phyloP scores from a whole-genome alignment of 345 rosid genomes.

The Boechera stricta region DNA sequence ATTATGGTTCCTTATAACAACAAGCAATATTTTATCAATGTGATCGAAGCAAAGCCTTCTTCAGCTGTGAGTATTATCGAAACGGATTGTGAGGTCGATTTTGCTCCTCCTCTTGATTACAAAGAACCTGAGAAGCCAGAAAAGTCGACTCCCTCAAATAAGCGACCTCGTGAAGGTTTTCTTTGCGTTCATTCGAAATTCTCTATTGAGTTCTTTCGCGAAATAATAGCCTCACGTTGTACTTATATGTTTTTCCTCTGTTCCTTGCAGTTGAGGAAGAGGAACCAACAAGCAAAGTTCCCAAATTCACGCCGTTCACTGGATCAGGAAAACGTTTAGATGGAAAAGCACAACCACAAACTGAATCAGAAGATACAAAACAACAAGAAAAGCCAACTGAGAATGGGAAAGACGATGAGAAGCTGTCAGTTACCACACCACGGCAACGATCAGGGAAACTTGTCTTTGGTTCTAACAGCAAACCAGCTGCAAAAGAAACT shows the following conservation, averaged over 20 bases:
- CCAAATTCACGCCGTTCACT: conserved; percentile 60
- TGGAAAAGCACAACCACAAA: conserved; percentile 50
- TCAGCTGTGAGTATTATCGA: conserved; percentile 70
- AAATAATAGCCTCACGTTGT: neutral
- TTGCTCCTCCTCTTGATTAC: conserved; percentile 71
- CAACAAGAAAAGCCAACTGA: conserved; percentile 32
- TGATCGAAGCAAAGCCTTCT: conserved; percentile 70
- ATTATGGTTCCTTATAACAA: conserved; percentile 75
- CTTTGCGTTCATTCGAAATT: neutral
- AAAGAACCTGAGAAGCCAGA: conserved; percentile 60
- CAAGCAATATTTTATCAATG: conserved; percentile 62
- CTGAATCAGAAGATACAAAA: conserved; percentile 34
- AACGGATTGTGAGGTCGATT: conserved; percentile 79
- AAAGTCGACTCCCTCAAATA: conserved; percentile 37
- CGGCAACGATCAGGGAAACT: conserved; percentile 54
- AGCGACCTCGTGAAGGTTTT: conserved; percentile 55
- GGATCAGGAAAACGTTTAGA: conserved; percentile 65
- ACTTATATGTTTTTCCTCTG: neutral
- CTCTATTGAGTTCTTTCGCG: neutral
- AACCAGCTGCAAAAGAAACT: conserved; percentile 39
- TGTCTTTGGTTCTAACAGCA: conserved; percentile 57
- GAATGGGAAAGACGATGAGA: conserved; percentile 42
- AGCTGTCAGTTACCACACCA: conserved; percentile 40
- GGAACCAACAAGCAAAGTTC: conserved; percentile 50
- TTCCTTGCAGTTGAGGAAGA: conserved; percentile 50